A percentile compares a stretch with the other conserved stretches of the same genome.
Evolutionary conservation across 73 alveolate genomes (phyloP).

Genomic region (Paramecium bursaria): DNA sequence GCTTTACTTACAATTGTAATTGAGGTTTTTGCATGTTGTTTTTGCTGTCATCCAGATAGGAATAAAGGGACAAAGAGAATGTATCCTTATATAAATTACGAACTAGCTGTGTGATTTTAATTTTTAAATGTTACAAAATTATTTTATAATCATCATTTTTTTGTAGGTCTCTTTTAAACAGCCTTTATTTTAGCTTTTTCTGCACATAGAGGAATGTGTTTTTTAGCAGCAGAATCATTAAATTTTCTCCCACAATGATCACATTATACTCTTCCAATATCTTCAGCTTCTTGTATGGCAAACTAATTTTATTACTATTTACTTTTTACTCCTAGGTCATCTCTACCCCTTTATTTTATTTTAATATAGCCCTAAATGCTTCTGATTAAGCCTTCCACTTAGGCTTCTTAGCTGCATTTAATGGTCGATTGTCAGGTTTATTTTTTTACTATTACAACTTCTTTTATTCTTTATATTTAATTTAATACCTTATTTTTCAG

Average conservation of each 20-base stretch:
- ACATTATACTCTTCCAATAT: constrained; percentile 68
- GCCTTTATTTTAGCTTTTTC: constrained; percentile 58
- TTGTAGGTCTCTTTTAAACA: neutral
- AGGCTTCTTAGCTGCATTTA: constrained; percentile 61
- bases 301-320: constrained; percentile 12
- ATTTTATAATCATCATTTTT: neutral
- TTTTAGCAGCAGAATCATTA: constrained; percentile 57
- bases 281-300: constrained; percentile 12
- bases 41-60: too few species aligned
- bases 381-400: constrained; percentile 69
- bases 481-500: constrained; percentile 36
- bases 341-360: constrained; percentile 53
- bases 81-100: too few species aligned
- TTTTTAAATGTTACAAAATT: neutral
- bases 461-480: constrained; percentile 29
- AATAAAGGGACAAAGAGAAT: too few species aligned
- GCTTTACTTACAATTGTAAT: too few species aligned
- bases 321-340: constrained; percentile 43
- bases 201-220: constrained; percentile 59
- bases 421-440: constrained; percentile 29
- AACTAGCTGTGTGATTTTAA: too few species aligned
- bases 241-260: constrained; percentile 71
- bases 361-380: constrained; percentile 59
- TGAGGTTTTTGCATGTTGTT: too few species aligned
- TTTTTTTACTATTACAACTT: constrained; percentile 22